phyloP scores from a whole-genome alignment of 495 filamentous ascomycete genomes.

The Penicillium coprophilum region DNA sequence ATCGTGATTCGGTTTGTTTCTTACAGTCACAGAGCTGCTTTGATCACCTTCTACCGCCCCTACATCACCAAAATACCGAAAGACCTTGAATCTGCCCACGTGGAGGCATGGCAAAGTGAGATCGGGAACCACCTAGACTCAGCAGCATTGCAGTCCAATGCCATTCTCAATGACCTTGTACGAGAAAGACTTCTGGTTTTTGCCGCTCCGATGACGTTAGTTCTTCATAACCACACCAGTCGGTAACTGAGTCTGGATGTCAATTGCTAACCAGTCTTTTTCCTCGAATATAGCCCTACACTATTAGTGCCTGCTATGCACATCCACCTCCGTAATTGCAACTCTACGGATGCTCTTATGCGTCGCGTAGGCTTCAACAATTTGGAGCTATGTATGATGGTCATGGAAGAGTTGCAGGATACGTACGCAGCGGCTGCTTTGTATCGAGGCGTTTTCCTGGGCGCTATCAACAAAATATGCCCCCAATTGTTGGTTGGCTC shows the following conservation, averaged over 20 bases:
- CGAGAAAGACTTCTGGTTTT: constrained; percentile 3
- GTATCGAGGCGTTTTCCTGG: constrained; percentile 34
- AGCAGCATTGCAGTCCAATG: constrained; percentile 2
- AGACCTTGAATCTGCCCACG: constrained; percentile 23
- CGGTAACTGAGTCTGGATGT: neutral
- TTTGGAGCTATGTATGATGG: constrained; percentile 42
- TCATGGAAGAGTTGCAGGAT: constrained; percentile 39
- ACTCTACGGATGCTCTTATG: constrained; percentile 27
- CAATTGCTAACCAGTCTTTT: neutral
- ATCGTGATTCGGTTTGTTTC: neutral
- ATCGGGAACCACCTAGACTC: constrained; percentile 1
- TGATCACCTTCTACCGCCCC: constrained; percentile 34
- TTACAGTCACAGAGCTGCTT: constrained; percentile 23
- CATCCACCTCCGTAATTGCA: constrained; percentile 39
- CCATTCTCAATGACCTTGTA: constrained; percentile 3
- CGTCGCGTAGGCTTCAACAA: constrained; percentile 40
- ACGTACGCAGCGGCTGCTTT: constrained; percentile 29
- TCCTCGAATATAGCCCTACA: constrained; percentile 27
- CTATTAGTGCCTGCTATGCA: constrained; percentile 44
- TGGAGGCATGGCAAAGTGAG: constrained; percentile 2
- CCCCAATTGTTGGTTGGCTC: neutral
- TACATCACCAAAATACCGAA: constrained; percentile 12
- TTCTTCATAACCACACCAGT: neutral
- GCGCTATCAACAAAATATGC: constrained; percentile 20
- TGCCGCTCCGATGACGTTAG: constrained; percentile 36